Base-by-base conservation (phyloP, 176 grass and related monocot species). In the Tillandsia leiboldiana region DNA sequence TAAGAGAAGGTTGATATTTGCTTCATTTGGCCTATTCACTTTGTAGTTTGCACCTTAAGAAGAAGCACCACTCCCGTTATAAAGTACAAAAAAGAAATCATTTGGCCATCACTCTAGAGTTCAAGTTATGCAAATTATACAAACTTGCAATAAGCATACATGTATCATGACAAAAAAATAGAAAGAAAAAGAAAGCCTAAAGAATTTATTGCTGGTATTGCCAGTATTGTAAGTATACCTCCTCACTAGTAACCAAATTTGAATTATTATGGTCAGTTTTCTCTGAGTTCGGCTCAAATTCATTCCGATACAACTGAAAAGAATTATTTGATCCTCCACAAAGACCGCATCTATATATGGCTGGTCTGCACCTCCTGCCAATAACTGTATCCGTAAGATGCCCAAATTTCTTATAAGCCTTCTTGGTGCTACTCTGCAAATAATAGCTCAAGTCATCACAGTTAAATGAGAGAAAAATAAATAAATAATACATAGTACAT, bases 361-460 rank as follows among this genome's bases (percentile, higher is more conserved):
- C 72, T 50, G 74, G 69, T 73, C 68, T 76, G 69, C 73, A 77
- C 75, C 69, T 75, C 73, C 81, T 69, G 29, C 85, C 86, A 48
- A 85, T 71, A 70, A 75, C 61, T 6, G 50, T 64, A 72, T 58
- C 66, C 70, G 84, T 87, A 23, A 77, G 75, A 73, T 97, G 89
- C 66, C 27, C 79, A 76, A 79, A 90, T 72, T 87, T 97, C 62
- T 72, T 84, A 69, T 69, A 97, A 68, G 73, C 82, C 66, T 85
- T 97, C 81, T 87, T 84, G 70, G 86, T 89, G 62, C 84, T 78
- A 27, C 12, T 90, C 93, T 97, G 83, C 42, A 84, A 96, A 80
- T 51, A 48, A 61, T 18, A 61, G 56, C 8, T 9, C 5, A 9
- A 61, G 7, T 7, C 10, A 18, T 61, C 56, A 61, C 33, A 7